phyloP scores from a whole-genome alignment of 179 eudicot genomes.

The Silene coronaria region DNA sequence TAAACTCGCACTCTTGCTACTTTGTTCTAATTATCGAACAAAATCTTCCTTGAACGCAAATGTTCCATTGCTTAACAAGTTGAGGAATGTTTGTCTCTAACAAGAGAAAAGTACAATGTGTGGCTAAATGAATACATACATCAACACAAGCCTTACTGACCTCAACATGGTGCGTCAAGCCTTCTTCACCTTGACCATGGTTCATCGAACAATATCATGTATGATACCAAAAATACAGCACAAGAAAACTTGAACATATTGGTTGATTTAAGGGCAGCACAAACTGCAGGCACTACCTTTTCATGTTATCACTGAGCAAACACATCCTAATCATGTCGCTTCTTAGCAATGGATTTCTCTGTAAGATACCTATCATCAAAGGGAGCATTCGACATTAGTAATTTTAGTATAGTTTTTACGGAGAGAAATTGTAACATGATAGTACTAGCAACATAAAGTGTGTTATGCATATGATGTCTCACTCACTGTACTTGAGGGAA shows the following conservation, averaged over 20 bases:
- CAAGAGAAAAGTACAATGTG: background rate
- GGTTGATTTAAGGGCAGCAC: too few relatives aligned
- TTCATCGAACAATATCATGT: background rate
- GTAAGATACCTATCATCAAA: slow-evolving; percentile 46
- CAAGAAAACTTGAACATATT: background rate
- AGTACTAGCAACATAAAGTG: background rate
- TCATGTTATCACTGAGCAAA: background rate
- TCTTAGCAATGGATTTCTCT: slow-evolving; percentile 52
- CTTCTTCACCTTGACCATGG: background rate
- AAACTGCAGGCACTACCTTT: background rate
- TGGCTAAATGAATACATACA: background rate
- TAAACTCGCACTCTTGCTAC: too few relatives aligned
- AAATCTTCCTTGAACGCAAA: too few relatives aligned
- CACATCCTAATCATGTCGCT: slow-evolving; percentile 29
- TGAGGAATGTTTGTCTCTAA: background rate
- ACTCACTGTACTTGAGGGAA: too few relatives aligned
- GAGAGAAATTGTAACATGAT: background rate
- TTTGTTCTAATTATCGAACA: too few relatives aligned
- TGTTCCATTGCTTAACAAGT: background rate
- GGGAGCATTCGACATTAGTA: slow-evolving; percentile 11
- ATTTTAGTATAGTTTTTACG: background rate
- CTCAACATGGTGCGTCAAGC: background rate
- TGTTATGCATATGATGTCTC: background rate
- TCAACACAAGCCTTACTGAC: background rate
- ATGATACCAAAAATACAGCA: background rate